Evolutionary conservation across 2,329 filamentous ascomycete species (phyloP), one percentile per base, ranked within the genome.

Genomic region (Claviceps citrina): DNA sequence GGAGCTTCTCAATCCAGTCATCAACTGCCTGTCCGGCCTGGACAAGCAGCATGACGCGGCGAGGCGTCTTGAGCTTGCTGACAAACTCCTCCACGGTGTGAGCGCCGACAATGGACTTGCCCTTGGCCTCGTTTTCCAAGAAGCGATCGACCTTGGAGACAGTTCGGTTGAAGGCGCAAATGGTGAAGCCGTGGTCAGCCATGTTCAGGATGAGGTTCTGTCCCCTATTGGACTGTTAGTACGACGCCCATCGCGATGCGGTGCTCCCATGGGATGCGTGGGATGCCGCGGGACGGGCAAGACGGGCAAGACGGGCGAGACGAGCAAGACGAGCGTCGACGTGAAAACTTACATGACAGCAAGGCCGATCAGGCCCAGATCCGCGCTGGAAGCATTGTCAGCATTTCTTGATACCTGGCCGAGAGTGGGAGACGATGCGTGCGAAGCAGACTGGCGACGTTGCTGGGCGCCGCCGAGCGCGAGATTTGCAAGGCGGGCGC

Each of bases 21-120:
- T 98, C 91, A 53, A 98, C 91, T 48, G 91, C 81, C 73, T 91
- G 84, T 60, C 91, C 91, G 55, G 91, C 91, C 82, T 95, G 93
- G 68, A 98, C 91, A 53, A 98, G 82, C 58, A 98, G 78, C 91
- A 98, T 98, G 67, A 98, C 78, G 57, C 87, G 83, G 57, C 91
- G 85, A 58, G 91, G 91, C 58, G 76, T 84, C 84, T 96, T 96
- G 63, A 98, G 83, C 78, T 95, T 95, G 66, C 76, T 68, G 60
- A 89, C 77, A 62, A 98, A 95, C 67, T 98, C 91, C 73, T 94
- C 76, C 62, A 85, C 81, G 58, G 79, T 83, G 70, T 94, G 81
- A 55, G 91, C 89, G 63, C 91, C 91, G 50, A 95, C 77, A 55
- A 98, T 82, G 56, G 84, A 82, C 76, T 94, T 95, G 72, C 87